Evolutionary conservation across 73 alveolate species (phyloP).

Genomic region (Symbiodinium natans): DNA sequence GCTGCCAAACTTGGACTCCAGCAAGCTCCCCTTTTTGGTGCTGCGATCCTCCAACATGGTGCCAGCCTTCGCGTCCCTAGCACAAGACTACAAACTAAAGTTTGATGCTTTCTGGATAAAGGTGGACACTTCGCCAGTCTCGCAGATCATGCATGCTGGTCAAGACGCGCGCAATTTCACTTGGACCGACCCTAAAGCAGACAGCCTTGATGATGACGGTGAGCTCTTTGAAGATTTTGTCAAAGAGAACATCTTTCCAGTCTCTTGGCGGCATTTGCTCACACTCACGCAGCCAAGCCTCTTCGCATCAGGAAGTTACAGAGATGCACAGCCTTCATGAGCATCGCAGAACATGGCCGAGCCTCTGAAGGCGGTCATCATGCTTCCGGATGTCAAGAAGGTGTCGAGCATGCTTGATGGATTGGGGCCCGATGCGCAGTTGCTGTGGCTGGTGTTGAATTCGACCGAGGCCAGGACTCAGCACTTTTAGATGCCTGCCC

Average conservation of each 20-base stretch:
- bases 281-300: too few relatives aligned
- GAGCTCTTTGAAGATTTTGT: conserved; percentile 57
- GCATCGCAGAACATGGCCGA: too few relatives aligned
- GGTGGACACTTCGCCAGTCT: not conserved
- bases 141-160: conserved; percentile 33
- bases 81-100: conserved; percentile 39
- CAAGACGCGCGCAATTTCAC: conserved; percentile 30
- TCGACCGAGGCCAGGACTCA: not conserved
- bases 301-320: too few relatives aligned
- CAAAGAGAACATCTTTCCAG: conserved; percentile 43
- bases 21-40: conserved; percentile 28
- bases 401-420: not conserved
- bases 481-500: too few relatives aligned
- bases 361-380: conserved; percentile 8
- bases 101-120: not conserved
- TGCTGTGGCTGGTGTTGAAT: conserved; percentile 57
- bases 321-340: too few relatives aligned
- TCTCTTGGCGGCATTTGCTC: not conserved
- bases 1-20: not conserved
- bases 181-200: conserved; percentile 39
- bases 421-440: not conserved
- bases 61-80: conserved; percentile 57
- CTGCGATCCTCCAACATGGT: conserved; percentile 47
- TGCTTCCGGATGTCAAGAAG: not conserved
- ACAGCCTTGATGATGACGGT: conserved; percentile 64